A percentile compares a stretch with the other conserved stretches of the same genome.
Conservation (phyloP, 768 basidiomycete genomes). For the Tubosaeta brunneosetosa region DNA sequence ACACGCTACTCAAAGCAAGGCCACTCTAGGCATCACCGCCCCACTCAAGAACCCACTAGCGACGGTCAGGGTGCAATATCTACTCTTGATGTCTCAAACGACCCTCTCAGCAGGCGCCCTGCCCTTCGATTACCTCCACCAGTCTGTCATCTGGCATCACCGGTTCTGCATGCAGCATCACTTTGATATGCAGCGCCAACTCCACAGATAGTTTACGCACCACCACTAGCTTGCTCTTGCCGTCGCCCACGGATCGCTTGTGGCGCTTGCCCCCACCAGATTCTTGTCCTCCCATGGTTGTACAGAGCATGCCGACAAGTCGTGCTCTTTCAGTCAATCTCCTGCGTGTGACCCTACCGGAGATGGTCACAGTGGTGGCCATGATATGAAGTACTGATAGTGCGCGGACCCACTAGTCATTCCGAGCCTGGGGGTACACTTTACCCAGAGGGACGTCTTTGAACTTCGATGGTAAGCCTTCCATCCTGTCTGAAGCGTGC, state of each 20-base stretch:
- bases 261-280: slow-evolving; percentile 31
- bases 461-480: slow-evolving; percentile 45
- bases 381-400: slow-evolving; percentile 30
- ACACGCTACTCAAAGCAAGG: slow-evolving; percentile 31
- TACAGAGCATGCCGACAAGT: slow-evolving; percentile 35
- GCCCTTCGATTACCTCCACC: slow-evolving; percentile 23
- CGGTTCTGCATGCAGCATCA: slow-evolving; percentile 24
- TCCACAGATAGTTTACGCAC: slow-evolving; percentile 15
- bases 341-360: slow-evolving; percentile 44
- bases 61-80: slow-evolving; percentile 21
- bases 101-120: slow-evolving; percentile 25
- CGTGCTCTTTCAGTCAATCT: slow-evolving; percentile 48
- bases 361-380: slow-evolving; percentile 62
- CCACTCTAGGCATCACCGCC: slow-evolving; percentile 15
- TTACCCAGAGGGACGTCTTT: slow-evolving; percentile 26
- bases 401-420: slow-evolving; percentile 20
- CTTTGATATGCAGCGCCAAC: slow-evolving; percentile 16
- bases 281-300: slow-evolving; percentile 41
- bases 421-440: slow-evolving; percentile 18
- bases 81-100: slow-evolving; percentile 20
- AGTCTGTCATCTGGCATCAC: slow-evolving; percentile 21
- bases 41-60: slow-evolving; percentile 15
- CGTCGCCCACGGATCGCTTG: slow-evolving; percentile 29
- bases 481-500: slow-evolving; percentile 46
- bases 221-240: slow-evolving; percentile 13